Evolutionary conservation across 2,329 filamentous ascomycete genomes (phyloP).

Genomic region (Chaetomium globosum): DNA sequence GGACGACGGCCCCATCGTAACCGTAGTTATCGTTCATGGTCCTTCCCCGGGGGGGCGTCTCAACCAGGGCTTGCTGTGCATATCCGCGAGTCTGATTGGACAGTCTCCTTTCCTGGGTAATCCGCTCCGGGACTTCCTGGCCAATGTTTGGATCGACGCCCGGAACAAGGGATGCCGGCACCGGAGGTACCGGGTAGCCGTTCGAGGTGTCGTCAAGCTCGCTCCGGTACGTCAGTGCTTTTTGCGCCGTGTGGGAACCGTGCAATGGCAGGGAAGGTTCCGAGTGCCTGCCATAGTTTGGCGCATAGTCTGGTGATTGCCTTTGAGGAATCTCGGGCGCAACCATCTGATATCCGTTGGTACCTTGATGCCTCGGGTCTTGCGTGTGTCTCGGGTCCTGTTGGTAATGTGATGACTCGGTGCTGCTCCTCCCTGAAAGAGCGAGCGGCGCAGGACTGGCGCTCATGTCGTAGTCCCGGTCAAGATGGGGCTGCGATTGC

Average conservation of each 20-base stretch:
- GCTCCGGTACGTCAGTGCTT: conserved; percentile 41
- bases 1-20: conserved; percentile 39
- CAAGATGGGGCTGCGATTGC: conserved; percentile 30
- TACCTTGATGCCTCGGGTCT: conserved; percentile 35
- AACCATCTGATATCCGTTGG: conserved; percentile 38
- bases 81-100: conserved; percentile 48
- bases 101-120: conserved; percentile 56
- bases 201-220: conserved; percentile 45
- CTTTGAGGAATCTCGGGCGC: conserved; percentile 28
- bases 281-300: conserved; percentile 31
- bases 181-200: conserved; percentile 49
- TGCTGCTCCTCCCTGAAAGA: conserved; percentile 45
- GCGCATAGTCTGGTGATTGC: conserved; percentile 35
- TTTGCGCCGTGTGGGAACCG: conserved; percentile 37
- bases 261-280: conserved; percentile 38
- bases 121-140: conserved; percentile 60
- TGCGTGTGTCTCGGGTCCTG: conserved; percentile 6
- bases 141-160: conserved; percentile 60
- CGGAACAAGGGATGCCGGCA: conserved; percentile 63
- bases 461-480: conserved; percentile 45
- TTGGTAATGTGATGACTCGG: conserved; percentile 28
- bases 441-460: conserved; percentile 52
- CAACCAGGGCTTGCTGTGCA: conserved; percentile 45
- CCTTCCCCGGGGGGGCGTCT: conserved; percentile 49
- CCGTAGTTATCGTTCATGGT: conserved; percentile 42